Conservation (phyloP, 352 stramenopile species). For the Phytophthora hibernalis region DNA sequence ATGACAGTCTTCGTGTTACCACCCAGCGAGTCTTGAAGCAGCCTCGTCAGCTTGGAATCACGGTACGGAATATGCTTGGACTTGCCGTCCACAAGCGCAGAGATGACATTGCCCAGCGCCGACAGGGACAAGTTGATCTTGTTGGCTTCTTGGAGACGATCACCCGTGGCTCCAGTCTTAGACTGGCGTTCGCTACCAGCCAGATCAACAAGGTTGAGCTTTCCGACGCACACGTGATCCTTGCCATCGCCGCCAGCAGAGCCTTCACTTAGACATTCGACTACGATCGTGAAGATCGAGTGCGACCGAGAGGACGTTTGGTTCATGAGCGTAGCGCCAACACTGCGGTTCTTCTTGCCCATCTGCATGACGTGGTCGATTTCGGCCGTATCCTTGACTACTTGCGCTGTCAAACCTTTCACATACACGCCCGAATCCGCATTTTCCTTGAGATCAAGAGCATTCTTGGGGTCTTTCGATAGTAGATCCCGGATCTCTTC, state of each 20-base stretch:
- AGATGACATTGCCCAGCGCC: constrained; percentile 89
- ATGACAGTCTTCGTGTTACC: constrained; percentile 99
- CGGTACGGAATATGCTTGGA: constrained; percentile 89
- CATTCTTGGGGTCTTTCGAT: constrained; percentile 75
- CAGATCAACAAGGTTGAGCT: constrained; percentile 95
- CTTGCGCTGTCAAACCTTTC: constrained; percentile 84
- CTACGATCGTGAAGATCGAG: constrained; percentile 97
- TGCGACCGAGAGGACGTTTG: constrained; percentile 97
- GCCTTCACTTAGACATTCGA: constrained; percentile 90
- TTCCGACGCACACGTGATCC: constrained; percentile 96
- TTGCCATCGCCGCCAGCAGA: constrained; percentile 65
- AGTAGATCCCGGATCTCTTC: constrained; percentile 97
- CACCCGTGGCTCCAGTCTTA: constrained; percentile 76
- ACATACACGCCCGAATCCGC: constrained; percentile 92
- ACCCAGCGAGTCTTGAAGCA: constrained; percentile 96
- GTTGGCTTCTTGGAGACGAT: constrained; percentile 80
- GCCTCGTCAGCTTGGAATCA: constrained; percentile 97
- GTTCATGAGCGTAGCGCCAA: constrained; percentile 98
- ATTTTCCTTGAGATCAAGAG: constrained; percentile 93
- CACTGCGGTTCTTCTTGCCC: constrained; percentile 95
- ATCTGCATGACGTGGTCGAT: constrained; percentile 93
- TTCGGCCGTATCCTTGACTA: constrained; percentile 90
- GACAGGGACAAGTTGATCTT: constrained; percentile 87
- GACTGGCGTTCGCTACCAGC: constrained; percentile 77
- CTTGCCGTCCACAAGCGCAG: constrained; percentile 84